Evolutionary conservation across 352 stramenopile genomes (phyloP).

Genomic region (Globisporangium rhizosaccharum): DNA sequence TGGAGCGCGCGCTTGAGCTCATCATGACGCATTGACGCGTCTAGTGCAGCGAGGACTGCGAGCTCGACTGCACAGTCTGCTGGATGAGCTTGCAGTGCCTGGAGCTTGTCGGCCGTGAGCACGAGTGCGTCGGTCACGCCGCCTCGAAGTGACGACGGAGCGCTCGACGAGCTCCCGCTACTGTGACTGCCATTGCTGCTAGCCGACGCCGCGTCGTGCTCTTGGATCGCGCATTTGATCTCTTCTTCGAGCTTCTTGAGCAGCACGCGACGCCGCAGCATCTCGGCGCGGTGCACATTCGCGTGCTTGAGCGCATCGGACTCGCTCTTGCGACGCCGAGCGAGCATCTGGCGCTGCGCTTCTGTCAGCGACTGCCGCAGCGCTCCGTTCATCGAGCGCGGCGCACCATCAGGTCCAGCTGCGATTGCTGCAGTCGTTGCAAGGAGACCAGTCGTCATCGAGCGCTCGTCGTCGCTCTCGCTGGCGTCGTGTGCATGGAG

Average conservation of each 20-base stretch:
- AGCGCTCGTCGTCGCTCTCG: conserved; percentile 1
- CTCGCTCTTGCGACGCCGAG: conserved; percentile 60
- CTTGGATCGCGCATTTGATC: conserved; percentile 64
- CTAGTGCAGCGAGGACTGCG: conserved; percentile 23
- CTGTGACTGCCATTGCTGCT: conserved; percentile 1
- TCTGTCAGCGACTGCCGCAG: conserved; percentile 12
- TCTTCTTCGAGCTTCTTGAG: conserved; percentile 70
- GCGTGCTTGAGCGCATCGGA: conserved; percentile 52
- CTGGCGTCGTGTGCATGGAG: background rate
- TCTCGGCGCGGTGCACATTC: conserved; percentile 48
- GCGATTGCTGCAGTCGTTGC: background rate
- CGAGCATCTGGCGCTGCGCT: conserved; percentile 24
- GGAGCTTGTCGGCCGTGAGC: conserved; percentile 19
- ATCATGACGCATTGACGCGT: conserved; percentile 13
- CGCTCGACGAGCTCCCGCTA: background rate
- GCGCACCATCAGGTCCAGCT: background rate
- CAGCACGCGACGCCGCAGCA: conserved; percentile 54
- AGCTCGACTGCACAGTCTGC: conserved; percentile 59
- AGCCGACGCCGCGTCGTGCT: conserved; percentile 11
- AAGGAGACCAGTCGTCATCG: background rate
- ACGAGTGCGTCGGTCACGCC: conserved; percentile 35
- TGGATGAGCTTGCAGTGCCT: conserved; percentile 48
- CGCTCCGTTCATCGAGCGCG: conserved; percentile 10
- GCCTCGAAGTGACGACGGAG: conserved; percentile 16
- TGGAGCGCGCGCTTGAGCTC: conserved; percentile 42